phyloP scores from a whole-genome alignment of 1,284 basidiomycete species.

The Ganoderma leucocontextum region DNA sequence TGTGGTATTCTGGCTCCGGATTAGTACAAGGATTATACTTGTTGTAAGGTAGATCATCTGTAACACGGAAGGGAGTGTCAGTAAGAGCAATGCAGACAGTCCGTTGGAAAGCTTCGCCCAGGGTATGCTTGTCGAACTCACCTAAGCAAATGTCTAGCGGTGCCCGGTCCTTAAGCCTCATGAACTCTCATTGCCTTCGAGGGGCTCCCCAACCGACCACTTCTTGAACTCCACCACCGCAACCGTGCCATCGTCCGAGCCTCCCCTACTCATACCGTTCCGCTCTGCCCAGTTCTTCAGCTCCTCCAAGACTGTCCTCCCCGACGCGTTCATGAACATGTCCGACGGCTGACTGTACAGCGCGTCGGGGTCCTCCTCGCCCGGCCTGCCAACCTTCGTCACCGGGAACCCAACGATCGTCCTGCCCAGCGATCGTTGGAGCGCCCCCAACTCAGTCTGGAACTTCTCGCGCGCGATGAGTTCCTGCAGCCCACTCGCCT shows the following conservation, averaged over 20 bases:
- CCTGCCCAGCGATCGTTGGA: constrained; percentile 82
- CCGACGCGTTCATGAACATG: constrained; percentile 67
- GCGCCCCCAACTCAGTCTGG: constrained; percentile 61
- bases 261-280: constrained; percentile 54
- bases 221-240: constrained; percentile 70
- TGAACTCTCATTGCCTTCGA: constrained; percentile 16
- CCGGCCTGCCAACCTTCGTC: constrained; percentile 54
- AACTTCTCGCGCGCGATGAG: constrained; percentile 56
- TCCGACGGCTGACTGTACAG: constrained; percentile 87
- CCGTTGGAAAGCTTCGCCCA: background rate
- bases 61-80: background rate
- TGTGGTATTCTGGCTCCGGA: background rate
- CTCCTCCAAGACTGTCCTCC: constrained; percentile 67
- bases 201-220: constrained; percentile 69
- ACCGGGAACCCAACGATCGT: constrained; percentile 92
- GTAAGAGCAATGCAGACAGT: background rate
- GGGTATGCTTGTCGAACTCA: background rate
- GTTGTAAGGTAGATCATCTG: constrained; percentile 14
- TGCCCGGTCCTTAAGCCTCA: background rate
- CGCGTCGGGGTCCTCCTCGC: constrained; percentile 60
- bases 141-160: constrained; percentile 9
- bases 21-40: constrained; percentile 26
- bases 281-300: constrained; percentile 74
- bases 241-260: constrained; percentile 31
- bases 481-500: constrained; percentile 53